Evolutionary conservation across 73 alveolate genomes (phyloP).

Genomic region (Paramecium biaurelia): DNA sequence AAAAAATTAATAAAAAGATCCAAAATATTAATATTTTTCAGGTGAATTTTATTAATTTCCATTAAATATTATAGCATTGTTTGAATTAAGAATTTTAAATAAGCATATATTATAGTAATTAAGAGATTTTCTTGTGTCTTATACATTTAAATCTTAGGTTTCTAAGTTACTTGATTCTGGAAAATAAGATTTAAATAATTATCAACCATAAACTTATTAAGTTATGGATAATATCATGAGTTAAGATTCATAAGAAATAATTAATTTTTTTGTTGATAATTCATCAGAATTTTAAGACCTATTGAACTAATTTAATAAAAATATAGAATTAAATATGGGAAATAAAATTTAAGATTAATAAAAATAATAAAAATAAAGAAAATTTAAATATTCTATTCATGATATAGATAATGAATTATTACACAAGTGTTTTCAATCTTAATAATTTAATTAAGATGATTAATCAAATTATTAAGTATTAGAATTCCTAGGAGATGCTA

Average conservation of each 20-base stretch:
- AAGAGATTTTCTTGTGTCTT: background rate
- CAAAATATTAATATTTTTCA: constrained; percentile 13
- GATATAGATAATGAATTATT: background rate
- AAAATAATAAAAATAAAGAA: background rate
- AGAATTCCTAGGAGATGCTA: constrained; percentile 61
- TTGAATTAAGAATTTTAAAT: background rate
- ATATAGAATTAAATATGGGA: background rate
- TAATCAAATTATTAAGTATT: constrained; percentile 37
- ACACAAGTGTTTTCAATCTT: background rate
- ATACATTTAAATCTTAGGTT: background rate
- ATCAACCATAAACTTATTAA: background rate
- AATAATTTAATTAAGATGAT: constrained; percentile 19
- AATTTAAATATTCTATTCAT: background rate
- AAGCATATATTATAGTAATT: background rate
- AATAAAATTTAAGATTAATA: background rate
- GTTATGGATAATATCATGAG: background rate
- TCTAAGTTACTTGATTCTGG: background rate
- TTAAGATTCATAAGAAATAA: background rate
- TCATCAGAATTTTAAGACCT: background rate
- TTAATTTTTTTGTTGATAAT: background rate
- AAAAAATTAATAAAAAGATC: background rate
- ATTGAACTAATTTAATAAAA: background rate
- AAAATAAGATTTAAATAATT: background rate
- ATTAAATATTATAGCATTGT: background rate
- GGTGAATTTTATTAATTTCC: constrained; percentile 35